phyloP scores from a whole-genome alignment of 106 monocot species.

The Allium fistulosum region DNA sequence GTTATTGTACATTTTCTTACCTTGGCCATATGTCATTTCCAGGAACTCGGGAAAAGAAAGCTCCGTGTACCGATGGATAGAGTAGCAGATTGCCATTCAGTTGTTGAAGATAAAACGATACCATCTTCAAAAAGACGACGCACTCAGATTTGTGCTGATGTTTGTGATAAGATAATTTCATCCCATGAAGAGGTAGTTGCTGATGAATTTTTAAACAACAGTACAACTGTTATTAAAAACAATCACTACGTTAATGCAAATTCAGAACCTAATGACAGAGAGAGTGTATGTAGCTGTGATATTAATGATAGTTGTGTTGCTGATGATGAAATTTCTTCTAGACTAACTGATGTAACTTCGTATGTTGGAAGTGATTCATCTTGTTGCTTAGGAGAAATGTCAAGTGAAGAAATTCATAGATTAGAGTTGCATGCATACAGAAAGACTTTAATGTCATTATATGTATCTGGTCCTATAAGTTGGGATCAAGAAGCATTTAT shows the following conservation, averaged over 20 bases:
- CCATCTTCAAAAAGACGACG: too few species aligned
- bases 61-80: too few species aligned
- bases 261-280: not conserved
- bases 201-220: conserved; percentile 30
- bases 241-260: not conserved
- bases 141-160: too few species aligned
- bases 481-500: conserved; percentile 23
- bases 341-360: conserved; percentile 5
- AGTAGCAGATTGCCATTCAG: too few species aligned
- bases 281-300: conserved; percentile 22
- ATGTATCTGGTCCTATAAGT: conserved; percentile 19
- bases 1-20: too few species aligned
- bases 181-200: conserved; percentile 35
- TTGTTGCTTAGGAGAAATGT: not conserved
- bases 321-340: not conserved
- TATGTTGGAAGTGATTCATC: conserved; percentile 1
- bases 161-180: not conserved
- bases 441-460: conserved; percentile 12
- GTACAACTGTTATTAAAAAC: not conserved
- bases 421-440: conserved; percentile 22
- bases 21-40: too few species aligned
- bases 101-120: too few species aligned
- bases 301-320: not conserved
- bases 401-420: conserved; percentile 13
- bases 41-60: too few species aligned